Evolutionary conservation across 2,329 filamentous ascomycete species (phyloP).

Genomic region (Teratosphaeria nubilosa): DNA sequence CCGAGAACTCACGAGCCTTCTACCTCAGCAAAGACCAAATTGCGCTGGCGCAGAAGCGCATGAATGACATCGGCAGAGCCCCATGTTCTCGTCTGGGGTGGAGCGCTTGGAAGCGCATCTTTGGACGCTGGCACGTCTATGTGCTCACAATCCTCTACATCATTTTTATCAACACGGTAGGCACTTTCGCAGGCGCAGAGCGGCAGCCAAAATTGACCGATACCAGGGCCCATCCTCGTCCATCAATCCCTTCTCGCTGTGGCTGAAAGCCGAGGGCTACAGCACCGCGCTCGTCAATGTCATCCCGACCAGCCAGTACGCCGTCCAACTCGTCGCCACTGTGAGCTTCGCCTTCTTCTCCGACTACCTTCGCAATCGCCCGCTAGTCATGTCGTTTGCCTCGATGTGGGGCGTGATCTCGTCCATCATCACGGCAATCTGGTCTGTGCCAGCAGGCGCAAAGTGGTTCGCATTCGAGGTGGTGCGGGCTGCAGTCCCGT

Average conservation of each 20-base stretch:
- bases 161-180: slow-evolving; percentile 47
- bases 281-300: slow-evolving; percentile 47
- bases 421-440: slow-evolving; percentile 22
- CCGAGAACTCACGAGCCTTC: slow-evolving; percentile 41
- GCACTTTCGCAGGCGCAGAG: neutral
- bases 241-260: slow-evolving; percentile 33
- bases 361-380: slow-evolving; percentile 45
- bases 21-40: slow-evolving; percentile 37
- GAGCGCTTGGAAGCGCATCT: slow-evolving; percentile 31
- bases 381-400: neutral
- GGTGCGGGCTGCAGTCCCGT: slow-evolving; percentile 21
- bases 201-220: slow-evolving; percentile 26
- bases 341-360: slow-evolving; percentile 57
- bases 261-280: slow-evolving; percentile 35
- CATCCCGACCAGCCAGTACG: slow-evolving; percentile 41
- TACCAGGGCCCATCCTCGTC: slow-evolving; percentile 44
- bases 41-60: slow-evolving; percentile 37
- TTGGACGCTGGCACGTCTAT: slow-evolving; percentile 57
- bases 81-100: neutral
- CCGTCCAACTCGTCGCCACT: slow-evolving; percentile 48
- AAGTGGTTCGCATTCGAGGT: slow-evolving; percentile 27
- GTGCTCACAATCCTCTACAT: slow-evolving; percentile 49
- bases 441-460: slow-evolving; percentile 21
- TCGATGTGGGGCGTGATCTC: slow-evolving; percentile 10
- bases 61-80: slow-evolving; percentile 15